Evolutionary conservation across 2,329 filamentous ascomycete genomes (phyloP).

Genomic region (Mycosphaerella arachidis): DNA sequence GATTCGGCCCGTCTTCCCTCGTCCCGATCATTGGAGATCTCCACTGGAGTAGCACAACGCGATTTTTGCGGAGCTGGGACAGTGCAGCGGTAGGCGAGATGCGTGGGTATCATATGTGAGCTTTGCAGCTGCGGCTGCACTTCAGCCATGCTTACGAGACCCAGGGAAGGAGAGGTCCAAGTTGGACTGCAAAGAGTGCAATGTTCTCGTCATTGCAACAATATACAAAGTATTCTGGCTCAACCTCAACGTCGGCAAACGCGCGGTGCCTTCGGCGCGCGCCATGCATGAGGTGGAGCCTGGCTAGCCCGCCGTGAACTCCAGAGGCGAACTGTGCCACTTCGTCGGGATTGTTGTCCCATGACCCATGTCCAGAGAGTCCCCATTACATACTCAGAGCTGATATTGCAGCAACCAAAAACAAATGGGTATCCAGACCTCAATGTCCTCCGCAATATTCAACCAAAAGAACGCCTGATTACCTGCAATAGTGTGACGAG

Average conservation of each 20-base stretch:
- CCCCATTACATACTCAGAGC: not conserved
- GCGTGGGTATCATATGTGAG: not conserved
- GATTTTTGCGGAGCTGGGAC: too few relatives aligned
- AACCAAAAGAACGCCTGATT: conserved; percentile 4
- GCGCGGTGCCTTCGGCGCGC: not conserved
- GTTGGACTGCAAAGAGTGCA: not conserved
- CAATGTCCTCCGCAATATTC: conserved; percentile 3
- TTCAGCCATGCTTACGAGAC: not conserved
- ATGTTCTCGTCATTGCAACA: not conserved
- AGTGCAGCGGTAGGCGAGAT: not conserved
- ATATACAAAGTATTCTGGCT: not conserved
- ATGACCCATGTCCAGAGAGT: not conserved
- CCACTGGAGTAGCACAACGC: not conserved
- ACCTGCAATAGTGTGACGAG: not conserved
- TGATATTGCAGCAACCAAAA: conserved; percentile 1
- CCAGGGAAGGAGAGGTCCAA: not conserved
- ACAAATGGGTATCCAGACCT: conserved; percentile 21
- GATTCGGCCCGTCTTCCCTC: not conserved
- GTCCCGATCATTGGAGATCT: not conserved
- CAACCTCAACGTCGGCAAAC: not conserved
- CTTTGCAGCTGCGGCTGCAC: not conserved
- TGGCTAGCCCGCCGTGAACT: not conserved
- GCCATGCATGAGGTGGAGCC: not conserved
- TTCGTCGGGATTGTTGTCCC: not conserved
- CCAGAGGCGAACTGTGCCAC: not conserved